Evolutionary conservation across 2,329 filamentous ascomycete genomes (phyloP), one percentile per base, ranked within the genome.

Genomic region (Colletotrichum camelliae): DNA sequence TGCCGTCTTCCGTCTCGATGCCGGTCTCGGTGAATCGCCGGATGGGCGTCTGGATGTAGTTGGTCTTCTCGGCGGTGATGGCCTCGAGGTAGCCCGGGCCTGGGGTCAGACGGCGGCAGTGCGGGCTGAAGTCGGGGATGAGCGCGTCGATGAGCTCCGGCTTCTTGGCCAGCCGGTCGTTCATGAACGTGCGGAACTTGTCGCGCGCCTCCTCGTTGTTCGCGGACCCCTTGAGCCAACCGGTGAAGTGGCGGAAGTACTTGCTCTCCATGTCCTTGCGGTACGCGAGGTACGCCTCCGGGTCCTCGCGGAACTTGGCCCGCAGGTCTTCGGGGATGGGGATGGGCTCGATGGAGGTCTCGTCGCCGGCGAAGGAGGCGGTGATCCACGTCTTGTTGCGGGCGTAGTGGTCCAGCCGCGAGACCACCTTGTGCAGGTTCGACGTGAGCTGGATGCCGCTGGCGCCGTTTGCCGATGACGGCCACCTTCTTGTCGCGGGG

Each of bases 61-160:
- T 86, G n/a, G 93, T 91, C 69, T 94, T 93, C 7, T 89, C 87
- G 77, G 91, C 87, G 0, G 88, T 86, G 31, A 94, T 85, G 0
- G 92, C 91, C 80, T 94, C 93, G 7, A 94, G 87, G 78, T 94
- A 94, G 0, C 92, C 92, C 0, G 92, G 92, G 0, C 92, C 92
- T 0, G 93, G 91, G 0, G 93, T 94, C 0, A 93, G 84, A 3
- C 93, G 88, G 12, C 92, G 88, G 77, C 93, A 94, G 78, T 92
- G 89, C 13, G 90, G 91, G 1, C 91, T 90, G 78, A 93, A 94
- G 76, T 92, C 89, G 0, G 93, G 93, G 6, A 92, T 84, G 4
- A 94, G 85, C 24, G 87, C 84, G 4, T 91, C 84, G 1, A 90
- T 82, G 5, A 94, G 83, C 29, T 91, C 88, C 0, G 91, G 89